phyloP scores from a whole-genome alignment of 2,329 filamentous ascomycete species.

The Clonostachys solani region DNA sequence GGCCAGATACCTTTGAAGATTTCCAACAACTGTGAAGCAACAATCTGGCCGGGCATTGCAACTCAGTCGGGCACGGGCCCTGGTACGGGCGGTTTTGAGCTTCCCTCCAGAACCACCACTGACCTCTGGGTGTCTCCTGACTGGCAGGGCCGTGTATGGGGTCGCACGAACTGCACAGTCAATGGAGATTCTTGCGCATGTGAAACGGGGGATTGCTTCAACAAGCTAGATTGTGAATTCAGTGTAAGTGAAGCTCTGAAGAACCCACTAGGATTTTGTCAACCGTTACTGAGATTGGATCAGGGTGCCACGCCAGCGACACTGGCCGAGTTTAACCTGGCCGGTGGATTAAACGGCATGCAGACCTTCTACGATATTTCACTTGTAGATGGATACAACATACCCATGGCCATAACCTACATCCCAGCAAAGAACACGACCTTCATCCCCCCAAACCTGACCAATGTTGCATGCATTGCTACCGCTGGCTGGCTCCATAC shows the following conservation, averaged over 20 bases:
- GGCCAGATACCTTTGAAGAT: conserved; percentile 57
- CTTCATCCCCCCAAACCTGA: conserved; percentile 70
- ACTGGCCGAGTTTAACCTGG: conserved; percentile 76
- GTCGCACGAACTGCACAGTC: conserved; percentile 78
- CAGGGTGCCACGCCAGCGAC: conserved; percentile 71
- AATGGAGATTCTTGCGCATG: conserved; percentile 65
- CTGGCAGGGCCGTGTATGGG: conserved; percentile 83
- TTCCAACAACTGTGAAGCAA: conserved; percentile 67
- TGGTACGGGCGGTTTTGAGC: conserved; percentile 62
- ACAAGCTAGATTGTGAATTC: conserved; percentile 62
- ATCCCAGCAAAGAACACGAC: conserved; percentile 56
- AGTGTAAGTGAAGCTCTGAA: conserved; percentile 45
- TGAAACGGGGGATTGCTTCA: conserved; percentile 72
- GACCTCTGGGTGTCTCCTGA: conserved; percentile 64
- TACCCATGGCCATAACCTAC: conserved; percentile 63
- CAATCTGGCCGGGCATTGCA: conserved; percentile 71
- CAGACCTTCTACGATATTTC: conserved; percentile 84
- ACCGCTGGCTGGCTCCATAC: conserved; percentile 58
- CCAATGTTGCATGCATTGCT: conserved; percentile 73
- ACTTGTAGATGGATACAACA: conserved; percentile 80
- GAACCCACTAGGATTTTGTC: not conserved
- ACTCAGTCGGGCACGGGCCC: conserved; percentile 70
- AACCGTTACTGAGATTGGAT: not conserved
- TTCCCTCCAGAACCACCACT: conserved; percentile 52
- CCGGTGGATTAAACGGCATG: conserved; percentile 51